phyloP scores from a whole-genome alignment of 1,284 basidiomycete genomes.

The Phellopilus nigrolimitatus region DNA sequence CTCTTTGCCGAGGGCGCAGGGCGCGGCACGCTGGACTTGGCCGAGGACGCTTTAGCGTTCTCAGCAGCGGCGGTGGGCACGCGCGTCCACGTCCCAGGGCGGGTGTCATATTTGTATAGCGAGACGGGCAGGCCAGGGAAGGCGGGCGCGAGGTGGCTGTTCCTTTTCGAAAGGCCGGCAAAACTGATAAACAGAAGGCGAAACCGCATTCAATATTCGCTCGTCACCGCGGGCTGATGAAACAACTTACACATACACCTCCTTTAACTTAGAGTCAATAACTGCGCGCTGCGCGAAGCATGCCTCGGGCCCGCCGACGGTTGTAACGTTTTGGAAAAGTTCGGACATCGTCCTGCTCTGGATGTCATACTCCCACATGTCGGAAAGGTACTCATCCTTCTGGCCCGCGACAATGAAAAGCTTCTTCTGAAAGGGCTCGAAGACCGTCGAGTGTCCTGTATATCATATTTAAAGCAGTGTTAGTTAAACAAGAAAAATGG shows the following conservation, averaged over 20 bases:
- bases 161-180: neutral
- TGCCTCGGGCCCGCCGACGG: conserved; percentile 56
- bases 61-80: conserved; percentile 33
- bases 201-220: neutral
- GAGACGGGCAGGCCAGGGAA: conserved; percentile 51
- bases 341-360: conserved; percentile 53
- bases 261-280: conserved; percentile 54
- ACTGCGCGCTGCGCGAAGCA: conserved; percentile 69
- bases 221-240: neutral
- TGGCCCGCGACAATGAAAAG: conserved; percentile 72
- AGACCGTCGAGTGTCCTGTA: conserved; percentile 72
- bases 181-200: neutral
- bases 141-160: neutral
- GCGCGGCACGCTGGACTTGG: too few species aligned
- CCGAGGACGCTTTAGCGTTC: neutral
- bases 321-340: conserved; percentile 55
- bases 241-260: conserved; percentile 74
- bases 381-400: conserved; percentile 59
- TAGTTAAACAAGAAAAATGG: neutral
- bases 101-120: conserved; percentile 55
- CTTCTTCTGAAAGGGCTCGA: conserved; percentile 52
- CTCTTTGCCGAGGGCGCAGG: too few species aligned
- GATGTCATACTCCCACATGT: conserved; percentile 72
- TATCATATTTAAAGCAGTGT: neutral
- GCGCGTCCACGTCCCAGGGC: conserved; percentile 59